A percentile compares a stretch with the other conserved stretches of the same genome.
Conservation (phyloP, 2,329 filamentous ascomycete species). For the Catunica adiposa region DNA sequence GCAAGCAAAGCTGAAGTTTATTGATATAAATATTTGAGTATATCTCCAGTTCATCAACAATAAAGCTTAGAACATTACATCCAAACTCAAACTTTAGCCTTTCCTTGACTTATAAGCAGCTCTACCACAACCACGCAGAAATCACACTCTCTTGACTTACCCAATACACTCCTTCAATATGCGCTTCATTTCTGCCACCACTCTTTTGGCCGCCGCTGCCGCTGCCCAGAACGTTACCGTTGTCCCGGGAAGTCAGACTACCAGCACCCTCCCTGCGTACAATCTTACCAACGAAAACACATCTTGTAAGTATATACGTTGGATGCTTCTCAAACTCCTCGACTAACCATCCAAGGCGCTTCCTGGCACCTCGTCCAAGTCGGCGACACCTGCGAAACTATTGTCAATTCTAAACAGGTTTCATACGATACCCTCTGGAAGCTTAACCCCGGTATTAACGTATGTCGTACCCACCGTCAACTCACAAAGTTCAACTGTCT, state of each 20-base stretch:
- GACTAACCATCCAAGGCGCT: neutral
- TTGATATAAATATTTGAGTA: too few relatives aligned
- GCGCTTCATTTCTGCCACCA: conserved; percentile 1
- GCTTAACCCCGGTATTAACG: conserved; percentile 10
- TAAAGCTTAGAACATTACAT: too few relatives aligned
- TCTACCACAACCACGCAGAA: too few relatives aligned
- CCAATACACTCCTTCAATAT: conserved; percentile 6
- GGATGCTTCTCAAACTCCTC: too few relatives aligned
- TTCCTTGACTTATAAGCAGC: too few relatives aligned
- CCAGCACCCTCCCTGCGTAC: conserved; percentile 2
- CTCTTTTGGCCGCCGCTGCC: neutral
- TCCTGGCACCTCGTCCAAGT: conserved; percentile 11
- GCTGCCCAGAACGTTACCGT: neutral
- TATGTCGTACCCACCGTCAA: neutral
- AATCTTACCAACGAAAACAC: neutral
- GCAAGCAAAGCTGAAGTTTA: too few relatives aligned
- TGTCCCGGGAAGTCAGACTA: neutral
- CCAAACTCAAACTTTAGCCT: too few relatives aligned
- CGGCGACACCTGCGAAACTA: conserved; percentile 10
- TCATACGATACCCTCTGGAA: conserved; percentile 5
- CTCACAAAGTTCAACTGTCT: neutral
- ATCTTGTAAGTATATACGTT: conserved; percentile 1
- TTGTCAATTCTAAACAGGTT: neutral
- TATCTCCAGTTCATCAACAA: too few relatives aligned
- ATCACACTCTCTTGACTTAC: neutral